Percentiles rank a stretch among this genome's conserved stretches.
phyloP scores from a whole-genome alignment of 495 filamentous ascomycete species.

The Podospora pseudocomata region DNA sequence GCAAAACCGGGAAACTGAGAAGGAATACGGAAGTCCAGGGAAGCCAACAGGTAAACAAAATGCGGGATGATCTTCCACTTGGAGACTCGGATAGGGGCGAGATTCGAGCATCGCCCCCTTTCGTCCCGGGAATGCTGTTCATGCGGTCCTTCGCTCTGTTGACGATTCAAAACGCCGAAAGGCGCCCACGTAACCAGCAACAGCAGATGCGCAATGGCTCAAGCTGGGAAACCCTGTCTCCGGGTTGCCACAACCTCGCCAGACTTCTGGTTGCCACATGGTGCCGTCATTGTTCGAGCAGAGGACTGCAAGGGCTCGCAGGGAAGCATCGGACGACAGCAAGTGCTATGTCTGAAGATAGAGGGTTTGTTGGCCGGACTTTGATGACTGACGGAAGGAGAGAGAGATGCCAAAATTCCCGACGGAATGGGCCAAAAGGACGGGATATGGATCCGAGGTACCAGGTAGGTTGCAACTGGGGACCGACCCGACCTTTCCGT shows the following conservation, averaged over 20 bases:
- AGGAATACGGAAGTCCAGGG: neutral
- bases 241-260: neutral
- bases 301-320: neutral
- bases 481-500: too few species aligned
- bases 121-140: slow-evolving; percentile 1
- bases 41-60: neutral
- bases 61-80: neutral
- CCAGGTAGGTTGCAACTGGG: too few species aligned
- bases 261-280: neutral
- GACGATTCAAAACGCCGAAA: too few species aligned
- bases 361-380: neutral
- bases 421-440: too few species aligned
- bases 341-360: neutral
- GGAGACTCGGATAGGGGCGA: neutral
- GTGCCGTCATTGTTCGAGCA: neutral
- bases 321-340: neutral
- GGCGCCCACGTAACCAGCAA: neutral
- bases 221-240: neutral
- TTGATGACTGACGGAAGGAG: neutral
- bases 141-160: neutral
- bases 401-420: neutral
- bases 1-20: neutral
- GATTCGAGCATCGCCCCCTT: neutral
- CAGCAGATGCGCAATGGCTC: neutral
- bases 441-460: too few species aligned